Base-by-base conservation (phyloP, 1,139 yeast genomes). In the Geotrichum klebahnii region DNA sequence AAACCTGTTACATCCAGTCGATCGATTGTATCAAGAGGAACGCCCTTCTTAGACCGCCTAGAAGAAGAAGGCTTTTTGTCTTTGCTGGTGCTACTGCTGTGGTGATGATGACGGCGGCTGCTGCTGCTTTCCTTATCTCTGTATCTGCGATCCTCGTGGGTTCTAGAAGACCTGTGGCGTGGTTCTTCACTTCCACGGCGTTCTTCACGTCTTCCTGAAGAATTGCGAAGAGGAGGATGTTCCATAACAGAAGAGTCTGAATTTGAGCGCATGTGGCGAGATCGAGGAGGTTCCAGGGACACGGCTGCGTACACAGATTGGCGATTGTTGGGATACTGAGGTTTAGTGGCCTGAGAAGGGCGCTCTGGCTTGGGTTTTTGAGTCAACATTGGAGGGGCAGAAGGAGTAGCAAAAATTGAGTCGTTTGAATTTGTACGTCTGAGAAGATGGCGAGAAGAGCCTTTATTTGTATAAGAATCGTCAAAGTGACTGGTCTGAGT, bases 1-100 rank as follows among this genome's bases (percentile, higher is more conserved):
- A 90, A 77, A 1, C 96, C 97, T 6, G 97, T 89, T 33, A 90
- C 98, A 66, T 92, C 98, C 59, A 92, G 75, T 67, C 85, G 85
- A 70, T 92, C 98, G 61, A 92, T 92, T 3, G 95, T 87, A 65
- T 92, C 98, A 57, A 92, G 63, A 14, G 74, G 73, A 28, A 63
- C 65, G 28, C 62, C 77, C 75, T 51, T 73, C 69, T 53, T 73
- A 14, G 43, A 31, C 14, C 49, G 34, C 67, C 54, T 72, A 67
- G 52, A 44, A 19, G 54, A 48, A 5, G 51, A 31, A 26, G 53
- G 22, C 32, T 17, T 36, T n/a, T 49, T 48, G 8, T 46, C 48
- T 17, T 47, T 39, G 22, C 23, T 14, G 3, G 24, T 39, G n/a
- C 34, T 36, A 24, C 26, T 20, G 20, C 22, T 16, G 17, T 26